phyloP scores from a whole-genome alignment of 805 yeast genomes.

The Candida khao-thaluensis region DNA sequence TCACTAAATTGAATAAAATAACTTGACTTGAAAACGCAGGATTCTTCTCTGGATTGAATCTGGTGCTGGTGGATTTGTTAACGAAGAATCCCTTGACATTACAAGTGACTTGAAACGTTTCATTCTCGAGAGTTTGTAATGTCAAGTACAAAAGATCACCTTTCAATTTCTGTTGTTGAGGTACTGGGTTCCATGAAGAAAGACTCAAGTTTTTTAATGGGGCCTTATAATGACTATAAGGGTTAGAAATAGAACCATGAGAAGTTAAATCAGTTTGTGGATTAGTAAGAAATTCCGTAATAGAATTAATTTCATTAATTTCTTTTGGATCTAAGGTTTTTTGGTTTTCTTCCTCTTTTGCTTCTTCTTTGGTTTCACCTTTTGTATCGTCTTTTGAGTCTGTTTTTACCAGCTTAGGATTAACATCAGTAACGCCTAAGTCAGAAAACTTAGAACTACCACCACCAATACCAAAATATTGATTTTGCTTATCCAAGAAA shows the following conservation, averaged over 20 bases:
- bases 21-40: constrained; percentile 37
- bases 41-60: constrained; percentile 65
- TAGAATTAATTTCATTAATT: constrained; percentile 16
- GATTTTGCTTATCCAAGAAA: constrained; percentile 42
- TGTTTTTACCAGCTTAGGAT: neutral
- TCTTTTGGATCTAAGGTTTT: constrained; percentile 4
- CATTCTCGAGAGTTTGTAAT: constrained; percentile 77
- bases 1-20: constrained; percentile 60
- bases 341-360: constrained; percentile 10
- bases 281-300: constrained; percentile 7
- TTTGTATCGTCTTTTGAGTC: constrained; percentile 11
- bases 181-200: constrained; percentile 87
- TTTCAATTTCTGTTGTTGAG: constrained; percentile 53
- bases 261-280: constrained; percentile 14
- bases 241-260: constrained; percentile 30
- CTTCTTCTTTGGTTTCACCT: neutral
- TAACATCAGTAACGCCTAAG: constrained; percentile 1
- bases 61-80: constrained; percentile 62
- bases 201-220: constrained; percentile 59
- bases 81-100: constrained; percentile 77
- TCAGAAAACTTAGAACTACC: constrained; percentile 50
- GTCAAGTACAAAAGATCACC: constrained; percentile 83
- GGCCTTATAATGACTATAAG: constrained; percentile 30
- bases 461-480: constrained; percentile 39
- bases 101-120: constrained; percentile 74